Conservation (phyloP, 352 stramenopile species). For the Phytophthora colocasiae region DNA sequence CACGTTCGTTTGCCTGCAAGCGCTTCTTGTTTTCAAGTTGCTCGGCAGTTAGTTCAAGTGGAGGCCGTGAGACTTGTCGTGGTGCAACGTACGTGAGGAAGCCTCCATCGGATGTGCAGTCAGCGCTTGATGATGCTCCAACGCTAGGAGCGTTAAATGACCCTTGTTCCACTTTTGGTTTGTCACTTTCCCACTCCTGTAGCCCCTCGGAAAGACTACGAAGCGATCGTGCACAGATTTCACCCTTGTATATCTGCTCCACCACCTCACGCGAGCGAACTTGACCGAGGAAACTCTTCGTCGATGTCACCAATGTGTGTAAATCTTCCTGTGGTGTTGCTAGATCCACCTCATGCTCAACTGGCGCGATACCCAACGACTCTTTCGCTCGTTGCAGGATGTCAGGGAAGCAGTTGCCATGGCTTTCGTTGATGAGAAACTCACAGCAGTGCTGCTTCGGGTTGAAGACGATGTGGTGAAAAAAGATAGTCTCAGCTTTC, state of each 20-base stretch:
- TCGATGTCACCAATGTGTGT: slow-evolving; percentile 34
- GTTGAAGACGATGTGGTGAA: slow-evolving; percentile 83
- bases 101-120: not conserved
- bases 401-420: slow-evolving; percentile 61
- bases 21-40: slow-evolving; percentile 36
- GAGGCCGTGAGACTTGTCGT: slow-evolving; percentile 12
- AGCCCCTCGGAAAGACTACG: slow-evolving; percentile 22
- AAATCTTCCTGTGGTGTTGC: slow-evolving; percentile 36
- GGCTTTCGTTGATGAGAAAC: slow-evolving; percentile 56
- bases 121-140: slow-evolving; percentile 1
- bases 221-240: slow-evolving; percentile 49
- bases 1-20: slow-evolving; percentile 31
- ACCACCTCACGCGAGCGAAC: slow-evolving; percentile 45
- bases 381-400: slow-evolving; percentile 49
- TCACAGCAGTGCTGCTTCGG: slow-evolving; percentile 46
- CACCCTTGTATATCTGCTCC: slow-evolving; percentile 56
- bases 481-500: slow-evolving; percentile 80
- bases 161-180: not conserved
- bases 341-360: slow-evolving; percentile 16
- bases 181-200: slow-evolving; percentile 10
- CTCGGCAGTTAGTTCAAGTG: slow-evolving; percentile 13
- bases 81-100: slow-evolving; percentile 4
- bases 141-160: not conserved
- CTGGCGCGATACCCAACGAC: slow-evolving; percentile 42
- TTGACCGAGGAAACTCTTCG: slow-evolving; percentile 53